Percentiles rank a stretch among this genome's conserved stretches.
Evolutionary conservation across 768 basidiomycete genomes (phyloP).

Genomic region (Termitomyces sp.): DNA sequence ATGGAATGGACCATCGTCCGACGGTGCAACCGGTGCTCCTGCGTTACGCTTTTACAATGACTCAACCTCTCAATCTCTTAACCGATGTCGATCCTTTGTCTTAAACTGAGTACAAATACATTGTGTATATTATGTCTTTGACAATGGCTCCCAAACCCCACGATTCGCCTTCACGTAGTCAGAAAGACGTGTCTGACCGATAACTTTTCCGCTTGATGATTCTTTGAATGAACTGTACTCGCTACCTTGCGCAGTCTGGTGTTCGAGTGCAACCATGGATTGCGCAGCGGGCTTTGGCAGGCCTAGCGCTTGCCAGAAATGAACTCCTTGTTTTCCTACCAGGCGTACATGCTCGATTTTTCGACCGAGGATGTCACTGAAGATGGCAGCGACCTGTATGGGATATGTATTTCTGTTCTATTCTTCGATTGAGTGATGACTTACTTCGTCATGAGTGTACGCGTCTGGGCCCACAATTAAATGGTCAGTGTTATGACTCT

Average conservation of each 20-base stretch:
- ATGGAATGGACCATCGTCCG: too few relatives aligned
- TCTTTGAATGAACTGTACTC: neutral
- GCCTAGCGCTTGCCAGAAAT: neutral
- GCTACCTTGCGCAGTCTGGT: neutral
- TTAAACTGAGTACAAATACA: neutral
- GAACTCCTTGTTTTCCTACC: neutral
- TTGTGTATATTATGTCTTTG: neutral
- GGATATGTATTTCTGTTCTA: neutral
- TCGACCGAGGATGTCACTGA: neutral
- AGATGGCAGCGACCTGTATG: neutral
- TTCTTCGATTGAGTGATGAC: neutral
- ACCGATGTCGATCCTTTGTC: neutral
- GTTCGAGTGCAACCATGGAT: neutral
- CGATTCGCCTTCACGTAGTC: constrained; percentile 1
- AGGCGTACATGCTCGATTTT: constrained; percentile 1
- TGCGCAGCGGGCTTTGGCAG: neutral
- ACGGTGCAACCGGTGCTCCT: too few relatives aligned
- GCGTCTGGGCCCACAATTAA: constrained; percentile 13
- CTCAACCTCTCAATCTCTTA: neutral
- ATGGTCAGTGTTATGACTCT: constrained; percentile 19
- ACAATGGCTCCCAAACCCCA: neutral
- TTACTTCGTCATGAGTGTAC: constrained; percentile 26
- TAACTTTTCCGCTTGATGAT: neutral
- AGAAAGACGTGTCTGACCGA: neutral
- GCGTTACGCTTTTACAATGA: too few relatives aligned